Evolutionary conservation across 371 early-diverging fungal genomes (phyloP).

Genomic region (Choanephora cucurbitarum): DNA sequence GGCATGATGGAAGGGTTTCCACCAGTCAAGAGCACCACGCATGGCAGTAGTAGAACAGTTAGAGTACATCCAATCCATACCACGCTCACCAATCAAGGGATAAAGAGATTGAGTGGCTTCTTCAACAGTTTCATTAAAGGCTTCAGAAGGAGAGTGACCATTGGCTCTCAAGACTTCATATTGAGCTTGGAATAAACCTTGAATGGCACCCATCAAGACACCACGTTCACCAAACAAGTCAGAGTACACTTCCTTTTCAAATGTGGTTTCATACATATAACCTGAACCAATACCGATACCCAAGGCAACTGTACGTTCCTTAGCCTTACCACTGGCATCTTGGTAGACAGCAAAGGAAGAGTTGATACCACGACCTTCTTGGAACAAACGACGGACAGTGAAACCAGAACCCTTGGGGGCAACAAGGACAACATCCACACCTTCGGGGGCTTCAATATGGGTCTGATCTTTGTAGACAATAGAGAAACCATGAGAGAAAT

Average conservation of each 20-base stretch:
- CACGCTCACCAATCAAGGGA: slow-evolving; percentile 94
- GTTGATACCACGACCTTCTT: slow-evolving; percentile 97
- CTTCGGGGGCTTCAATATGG: slow-evolving; percentile 84
- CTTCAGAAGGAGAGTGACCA: slow-evolving; percentile 96
- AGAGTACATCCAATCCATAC: slow-evolving; percentile 97
- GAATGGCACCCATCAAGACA: slow-evolving; percentile 97
- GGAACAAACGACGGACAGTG: slow-evolving; percentile 95
- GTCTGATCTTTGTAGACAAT: slow-evolving; percentile 94
- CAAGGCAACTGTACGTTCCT: slow-evolving; percentile 90
- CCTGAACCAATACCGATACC: slow-evolving; percentile 96
- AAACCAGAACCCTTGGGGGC: slow-evolving; percentile 97
- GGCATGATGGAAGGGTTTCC: slow-evolving; percentile 89
- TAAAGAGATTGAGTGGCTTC: slow-evolving; percentile 98
- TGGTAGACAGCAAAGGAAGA: slow-evolving; percentile 95
- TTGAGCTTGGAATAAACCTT: slow-evolving; percentile 96
- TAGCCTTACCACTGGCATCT: slow-evolving; percentile 90
- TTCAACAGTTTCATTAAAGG: slow-evolving; percentile 99
- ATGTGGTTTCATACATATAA: slow-evolving; percentile 96
- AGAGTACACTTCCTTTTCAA: slow-evolving; percentile 96
- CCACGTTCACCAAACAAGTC: slow-evolving; percentile 98
- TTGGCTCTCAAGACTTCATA: slow-evolving; percentile 95
- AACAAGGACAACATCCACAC: slow-evolving; percentile 94
- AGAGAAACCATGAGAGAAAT: slow-evolving; percentile 98
- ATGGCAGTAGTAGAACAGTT: slow-evolving; percentile 96
- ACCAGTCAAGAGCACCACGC: slow-evolving; percentile 98